Percentiles rank a stretch among this genome's conserved stretches.
These are phyloP conservation scores for Colletotrichum sp. DNA, from an alignment of 2,329 filamentous ascomycete species.

Conservation along the genomic window DNA sequence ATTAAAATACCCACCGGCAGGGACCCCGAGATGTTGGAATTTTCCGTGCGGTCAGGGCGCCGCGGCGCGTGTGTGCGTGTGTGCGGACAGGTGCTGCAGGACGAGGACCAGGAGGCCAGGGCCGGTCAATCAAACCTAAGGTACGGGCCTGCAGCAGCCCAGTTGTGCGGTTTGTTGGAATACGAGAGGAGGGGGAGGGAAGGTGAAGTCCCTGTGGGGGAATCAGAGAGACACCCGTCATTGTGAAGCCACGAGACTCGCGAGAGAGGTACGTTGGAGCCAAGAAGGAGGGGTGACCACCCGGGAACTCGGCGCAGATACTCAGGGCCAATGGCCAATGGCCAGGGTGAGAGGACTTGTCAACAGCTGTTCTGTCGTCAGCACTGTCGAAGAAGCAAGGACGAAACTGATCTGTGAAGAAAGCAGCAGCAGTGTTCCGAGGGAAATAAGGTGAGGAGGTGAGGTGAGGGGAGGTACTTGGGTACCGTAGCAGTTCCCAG, in stretches of 20 bases:
- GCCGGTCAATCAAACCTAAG: not conserved
- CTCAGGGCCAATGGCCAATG: not conserved
- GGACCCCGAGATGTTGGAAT: slow-evolving; percentile 11
- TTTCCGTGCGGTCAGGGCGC: not conserved
- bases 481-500: not conserved
- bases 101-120: not conserved
- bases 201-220: not conserved
- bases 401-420: not conserved
- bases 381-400: not conserved
- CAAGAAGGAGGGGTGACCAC: not conserved
- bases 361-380: not conserved
- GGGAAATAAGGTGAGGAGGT: not conserved
- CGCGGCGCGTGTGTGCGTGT: not conserved
- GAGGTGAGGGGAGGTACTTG: not conserved
- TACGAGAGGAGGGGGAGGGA: not conserved
- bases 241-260: not conserved
- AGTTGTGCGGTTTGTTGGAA: slow-evolving; percentile 2
- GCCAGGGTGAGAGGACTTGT: not conserved
- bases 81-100: not conserved
- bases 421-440: not conserved
- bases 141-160: not conserved
- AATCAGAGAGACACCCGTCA: not conserved
- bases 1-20: slow-evolving; percentile 5
- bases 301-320: not conserved
- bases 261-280: not conserved